These are phyloP conservation scores for Diaporthe capsici DNA, from an alignment of 2,329 filamentous ascomycete species.

Conservation along the genomic window DNA sequence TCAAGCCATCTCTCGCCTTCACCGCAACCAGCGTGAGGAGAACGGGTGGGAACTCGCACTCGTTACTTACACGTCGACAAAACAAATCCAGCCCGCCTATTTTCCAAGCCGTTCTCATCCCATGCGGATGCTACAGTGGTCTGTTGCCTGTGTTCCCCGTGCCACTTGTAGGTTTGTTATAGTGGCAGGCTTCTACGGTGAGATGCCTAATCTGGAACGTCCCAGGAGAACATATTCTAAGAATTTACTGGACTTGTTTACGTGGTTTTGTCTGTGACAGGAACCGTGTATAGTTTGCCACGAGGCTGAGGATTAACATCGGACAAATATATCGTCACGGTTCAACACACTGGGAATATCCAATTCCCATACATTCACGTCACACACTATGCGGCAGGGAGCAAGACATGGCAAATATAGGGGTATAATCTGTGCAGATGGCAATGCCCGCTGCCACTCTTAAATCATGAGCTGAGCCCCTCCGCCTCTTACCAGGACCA, in stretches of 20 bases:
- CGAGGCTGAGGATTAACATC: too few relatives aligned
- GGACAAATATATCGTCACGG: background rate
- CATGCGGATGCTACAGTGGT: background rate
- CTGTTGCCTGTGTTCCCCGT: background rate
- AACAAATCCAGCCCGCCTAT: background rate
- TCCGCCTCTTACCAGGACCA: background rate
- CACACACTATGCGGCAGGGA: background rate
- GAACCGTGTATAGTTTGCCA: background rate
- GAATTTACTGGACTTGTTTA: background rate
- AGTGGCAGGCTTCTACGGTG: background rate
- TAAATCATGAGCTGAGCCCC: background rate
- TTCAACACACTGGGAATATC: background rate
- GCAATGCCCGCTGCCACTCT: background rate
- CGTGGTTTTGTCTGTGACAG: background rate
- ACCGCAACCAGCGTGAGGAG: background rate
- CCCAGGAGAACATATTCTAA: background rate
- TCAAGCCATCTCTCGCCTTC: background rate
- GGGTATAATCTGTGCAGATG: constrained; percentile 7
- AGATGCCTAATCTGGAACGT: background rate
- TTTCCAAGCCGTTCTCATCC: background rate
- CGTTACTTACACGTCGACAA: background rate
- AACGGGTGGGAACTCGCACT: background rate
- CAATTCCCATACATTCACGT: background rate
- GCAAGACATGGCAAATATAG: background rate
- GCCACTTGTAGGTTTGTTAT: too few relatives aligned